Evolutionary conservation across 768 basidiomycete species (phyloP), one percentile per base, ranked within the genome.

Genomic region (Gyrodon lividus): DNA sequence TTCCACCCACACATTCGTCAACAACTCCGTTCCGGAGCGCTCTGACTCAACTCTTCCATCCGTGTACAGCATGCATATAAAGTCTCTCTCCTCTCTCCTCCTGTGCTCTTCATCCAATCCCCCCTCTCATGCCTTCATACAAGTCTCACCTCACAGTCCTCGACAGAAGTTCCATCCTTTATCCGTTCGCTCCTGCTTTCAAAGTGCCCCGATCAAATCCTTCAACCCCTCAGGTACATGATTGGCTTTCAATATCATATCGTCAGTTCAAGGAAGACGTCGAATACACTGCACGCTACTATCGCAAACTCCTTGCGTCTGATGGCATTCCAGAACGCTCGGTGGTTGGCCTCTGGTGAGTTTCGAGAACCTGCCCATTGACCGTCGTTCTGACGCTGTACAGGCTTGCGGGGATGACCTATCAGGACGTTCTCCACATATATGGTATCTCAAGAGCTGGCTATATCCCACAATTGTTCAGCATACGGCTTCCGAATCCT

Each of bases 401-500:
- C 44, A 91, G 89, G 89, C 69, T 90, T 37, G 75, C 82, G 31
- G 89, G 89, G 6, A 83, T 86, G 72, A 78, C 81, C 19, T 89
- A 89, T 62, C 66, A 72, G 41, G 87, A 91, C 64, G 78, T 84
- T 28, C 69, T 90, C 19, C 84, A 87, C 56, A 83, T 90, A 54
- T 89, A 89, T 62, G 83, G 82, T 47, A 71, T 91, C 53, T 83
- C 86, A 13, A 75, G 87, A 61, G 89, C 88, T 6, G 87, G 87
- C 5, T 90, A 83, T 65, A 71, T 88, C 55, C 89, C 89, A 1
- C 88, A 90, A 56, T 68, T 90, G 14, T 87, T 90, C 74, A 87
- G 86, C 63, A 71, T 89, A 54, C 79, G 85, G n/a, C 77, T 90
- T 24, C 86, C 89, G 17, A 88, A 83, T 57, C 83, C 87, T 38